Conservation (phyloP, 83 land plant species). For the Larix sibirica region DNA sequence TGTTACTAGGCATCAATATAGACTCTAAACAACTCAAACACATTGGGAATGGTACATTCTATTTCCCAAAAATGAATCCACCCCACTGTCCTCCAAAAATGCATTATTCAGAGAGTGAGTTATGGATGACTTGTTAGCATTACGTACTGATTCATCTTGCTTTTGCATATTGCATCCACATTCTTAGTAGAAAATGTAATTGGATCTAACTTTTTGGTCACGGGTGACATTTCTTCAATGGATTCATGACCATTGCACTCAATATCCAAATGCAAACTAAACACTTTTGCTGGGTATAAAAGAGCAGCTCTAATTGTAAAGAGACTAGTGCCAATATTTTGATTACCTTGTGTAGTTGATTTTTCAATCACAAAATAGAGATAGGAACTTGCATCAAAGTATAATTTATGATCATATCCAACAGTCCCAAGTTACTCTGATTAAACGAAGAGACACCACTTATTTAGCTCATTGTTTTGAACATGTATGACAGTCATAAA, state of each 20-base stretch:
- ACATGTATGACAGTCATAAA: no score
- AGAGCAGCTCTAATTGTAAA: conserved; percentile 22
- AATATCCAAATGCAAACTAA: conserved; percentile 14
- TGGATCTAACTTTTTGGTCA: conserved; percentile 1
- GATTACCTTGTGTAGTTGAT: no score
- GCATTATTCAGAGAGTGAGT: conserved; percentile 14
- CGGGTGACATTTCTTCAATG: conserved; percentile 11
- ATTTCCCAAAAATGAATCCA: not conserved
- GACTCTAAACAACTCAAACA: no score
- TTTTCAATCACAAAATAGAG: no score
- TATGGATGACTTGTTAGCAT: not conserved
- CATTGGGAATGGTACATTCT: no score
- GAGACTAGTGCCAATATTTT: no score
- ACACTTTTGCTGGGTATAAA: conserved; percentile 16
- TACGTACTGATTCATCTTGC: not conserved
- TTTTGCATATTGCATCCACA: conserved; percentile 11
- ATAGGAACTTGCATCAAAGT: no score
- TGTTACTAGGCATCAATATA: no score
- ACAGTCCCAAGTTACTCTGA: no score
- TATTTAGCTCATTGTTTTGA: no score
- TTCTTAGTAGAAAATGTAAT: not conserved
- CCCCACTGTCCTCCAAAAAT: not conserved
- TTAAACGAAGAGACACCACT: no score
- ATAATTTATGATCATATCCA: no score
- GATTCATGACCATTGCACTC: conserved; percentile 43